phyloP scores from a whole-genome alignment of 345 rosid species.

The Salix purpurea region DNA sequence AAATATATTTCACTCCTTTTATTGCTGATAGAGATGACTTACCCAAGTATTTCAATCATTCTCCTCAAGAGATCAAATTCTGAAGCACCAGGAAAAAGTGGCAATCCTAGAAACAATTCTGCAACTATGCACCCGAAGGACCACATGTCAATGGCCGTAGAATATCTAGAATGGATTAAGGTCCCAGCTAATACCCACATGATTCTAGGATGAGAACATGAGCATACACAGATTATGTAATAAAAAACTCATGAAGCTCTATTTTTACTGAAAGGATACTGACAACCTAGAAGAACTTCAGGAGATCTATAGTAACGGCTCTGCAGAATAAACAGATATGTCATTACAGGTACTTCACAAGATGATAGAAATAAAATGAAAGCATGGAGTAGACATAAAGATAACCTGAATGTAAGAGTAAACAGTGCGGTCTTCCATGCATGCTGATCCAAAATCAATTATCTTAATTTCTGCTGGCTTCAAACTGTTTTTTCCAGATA shows the following conservation, averaged over 20 bases:
- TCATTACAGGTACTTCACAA: conserved; percentile 12
- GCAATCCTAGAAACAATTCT: conserved; percentile 95
- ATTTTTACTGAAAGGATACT: conserved; percentile 62
- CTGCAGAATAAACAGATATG: conserved; percentile 51
- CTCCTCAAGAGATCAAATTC: conserved; percentile 92
- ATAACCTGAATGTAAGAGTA: conserved; percentile 97
- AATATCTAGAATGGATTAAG: conserved; percentile 72
- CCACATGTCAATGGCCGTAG: conserved; percentile 99
- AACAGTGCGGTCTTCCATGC: conserved; percentile 97
- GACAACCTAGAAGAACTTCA: conserved; percentile 95
- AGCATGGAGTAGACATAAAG: neutral
- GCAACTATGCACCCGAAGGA: conserved; percentile 99
- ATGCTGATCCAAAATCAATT: conserved; percentile 98
- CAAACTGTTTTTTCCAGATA: conserved; percentile 46
- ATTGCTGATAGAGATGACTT: conserved; percentile 22
- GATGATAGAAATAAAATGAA: conserved; percentile 13
- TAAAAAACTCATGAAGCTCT: neutral
- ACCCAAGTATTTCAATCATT: conserved; percentile 93
- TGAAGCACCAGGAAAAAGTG: conserved; percentile 97
- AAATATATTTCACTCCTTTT: neutral
- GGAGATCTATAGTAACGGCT: conserved; percentile 99
- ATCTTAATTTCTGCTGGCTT: conserved; percentile 96
- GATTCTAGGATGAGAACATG: neutral
- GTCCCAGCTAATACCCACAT: conserved; percentile 7
- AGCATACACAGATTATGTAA: neutral